Evolutionary conservation across 305 asterid genomes (phyloP).

Genomic region (Salvia sclarea): DNA sequence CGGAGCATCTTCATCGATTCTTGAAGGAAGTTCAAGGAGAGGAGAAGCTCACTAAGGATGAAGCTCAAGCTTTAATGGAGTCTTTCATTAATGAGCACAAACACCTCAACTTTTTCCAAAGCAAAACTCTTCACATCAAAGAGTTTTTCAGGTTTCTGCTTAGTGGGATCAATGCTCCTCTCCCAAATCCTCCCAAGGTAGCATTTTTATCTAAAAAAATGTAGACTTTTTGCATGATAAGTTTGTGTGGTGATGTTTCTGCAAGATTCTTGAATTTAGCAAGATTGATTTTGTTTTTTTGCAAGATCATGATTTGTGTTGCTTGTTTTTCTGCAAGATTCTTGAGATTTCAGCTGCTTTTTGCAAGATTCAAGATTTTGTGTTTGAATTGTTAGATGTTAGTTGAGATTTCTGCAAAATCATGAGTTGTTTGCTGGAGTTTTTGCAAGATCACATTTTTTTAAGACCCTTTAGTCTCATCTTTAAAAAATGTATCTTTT

Average conservation of each 20-base stretch:
- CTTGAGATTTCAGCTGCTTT: not conserved
- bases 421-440: not conserved
- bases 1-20: constrained; percentile 55
- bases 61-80: constrained; percentile 53
- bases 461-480: not conserved
- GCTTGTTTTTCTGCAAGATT: not conserved
- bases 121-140: constrained; percentile 46
- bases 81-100: constrained; percentile 47
- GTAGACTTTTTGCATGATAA: not conserved
- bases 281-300: no score
- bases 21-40: constrained; percentile 71
- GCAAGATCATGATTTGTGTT: not conserved
- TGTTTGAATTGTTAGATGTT: no score
- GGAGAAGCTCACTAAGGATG: constrained; percentile 46
- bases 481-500: no score
- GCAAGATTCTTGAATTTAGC: not conserved
- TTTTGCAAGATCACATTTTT: not conserved
- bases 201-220: no score
- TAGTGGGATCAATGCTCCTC: constrained; percentile 54
- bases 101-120: constrained; percentile 59
- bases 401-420: not conserved
- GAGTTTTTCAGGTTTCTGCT: constrained; percentile 58
- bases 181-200: constrained; percentile 57
- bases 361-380: no score
- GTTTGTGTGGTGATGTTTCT: not conserved